phyloP scores from a whole-genome alignment of 148 eudicot species.

The Rhododendron ferrugineum region DNA sequence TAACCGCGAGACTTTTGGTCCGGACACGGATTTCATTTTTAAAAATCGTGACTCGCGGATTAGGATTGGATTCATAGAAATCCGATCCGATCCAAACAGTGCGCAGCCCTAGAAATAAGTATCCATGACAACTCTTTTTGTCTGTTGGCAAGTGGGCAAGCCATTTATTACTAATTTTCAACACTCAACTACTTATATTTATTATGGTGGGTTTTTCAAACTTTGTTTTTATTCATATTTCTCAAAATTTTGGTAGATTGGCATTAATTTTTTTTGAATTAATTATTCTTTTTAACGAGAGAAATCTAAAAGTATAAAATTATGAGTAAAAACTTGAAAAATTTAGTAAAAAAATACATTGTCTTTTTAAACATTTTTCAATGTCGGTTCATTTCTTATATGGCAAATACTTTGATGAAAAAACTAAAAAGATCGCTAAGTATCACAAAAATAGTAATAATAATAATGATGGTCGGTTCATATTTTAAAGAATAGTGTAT shows the following conservation, averaged over 20 bases:
- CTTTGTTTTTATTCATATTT: neutral
- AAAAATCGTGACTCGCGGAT: no score
- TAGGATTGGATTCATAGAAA: no score
- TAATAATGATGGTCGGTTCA: no score
- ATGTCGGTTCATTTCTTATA: neutral
- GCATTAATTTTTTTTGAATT: neutral
- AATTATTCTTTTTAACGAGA: no score
- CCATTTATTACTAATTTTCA: neutral
- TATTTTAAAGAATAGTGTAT: no score
- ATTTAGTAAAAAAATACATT: no score
- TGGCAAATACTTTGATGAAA: neutral
- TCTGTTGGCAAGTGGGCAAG: neutral
- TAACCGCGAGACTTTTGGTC: no score
- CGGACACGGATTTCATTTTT: no score
- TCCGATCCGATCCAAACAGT: no score
- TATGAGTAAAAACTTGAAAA: no score
- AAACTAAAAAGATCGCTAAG: neutral
- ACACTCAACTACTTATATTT: neutral
- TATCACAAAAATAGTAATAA: neutral
- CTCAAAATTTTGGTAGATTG: neutral
- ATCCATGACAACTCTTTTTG: neutral
- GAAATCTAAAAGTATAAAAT: neutral
- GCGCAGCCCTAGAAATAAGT: no score
- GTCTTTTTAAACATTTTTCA: neutral
- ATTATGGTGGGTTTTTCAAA: neutral